Conservation (phyloP, 768 basidiomycete species). For the Phanerochaete carnosa region DNA sequence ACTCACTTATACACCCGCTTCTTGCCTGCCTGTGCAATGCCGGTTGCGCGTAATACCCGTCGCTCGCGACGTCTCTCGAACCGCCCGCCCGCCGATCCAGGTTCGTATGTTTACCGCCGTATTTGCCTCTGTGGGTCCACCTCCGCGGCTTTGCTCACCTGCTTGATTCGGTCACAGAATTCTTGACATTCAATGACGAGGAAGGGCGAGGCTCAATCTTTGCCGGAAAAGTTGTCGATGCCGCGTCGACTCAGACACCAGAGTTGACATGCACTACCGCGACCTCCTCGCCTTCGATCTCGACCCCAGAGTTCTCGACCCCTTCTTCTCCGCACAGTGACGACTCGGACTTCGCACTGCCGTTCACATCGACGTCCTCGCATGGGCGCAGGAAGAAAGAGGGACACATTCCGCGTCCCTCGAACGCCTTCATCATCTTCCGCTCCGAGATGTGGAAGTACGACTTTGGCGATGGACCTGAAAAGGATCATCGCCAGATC, state of each 20-base stretch:
- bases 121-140: conserved; percentile 23
- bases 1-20: conserved; percentile 4
- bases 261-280: not conserved
- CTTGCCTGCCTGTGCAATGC: conserved; percentile 22
- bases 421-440: conserved; percentile 85
- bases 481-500: conserved; percentile 71
- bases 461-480: conserved; percentile 39
- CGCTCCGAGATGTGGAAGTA: conserved; percentile 64
- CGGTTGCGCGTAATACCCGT: conserved; percentile 31
- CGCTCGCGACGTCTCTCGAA: conserved; percentile 44
- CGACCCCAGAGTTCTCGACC: not conserved
- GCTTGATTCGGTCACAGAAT: conserved; percentile 31
- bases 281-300: not conserved
- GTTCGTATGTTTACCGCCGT: conserved; percentile 10
- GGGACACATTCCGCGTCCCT: conserved; percentile 67
- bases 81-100: conserved; percentile 29
- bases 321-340: conserved; percentile 2
- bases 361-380: conserved; percentile 29
- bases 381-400: conserved; percentile 38
- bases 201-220: conserved; percentile 17
- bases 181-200: conserved; percentile 27
- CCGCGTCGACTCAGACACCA: not conserved
- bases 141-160: conserved; percentile 20
- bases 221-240: not conserved
- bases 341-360: conserved; percentile 19